Base-by-base conservation (phyloP, 1,139 yeast species). In the Hyphopichia fennica region DNA sequence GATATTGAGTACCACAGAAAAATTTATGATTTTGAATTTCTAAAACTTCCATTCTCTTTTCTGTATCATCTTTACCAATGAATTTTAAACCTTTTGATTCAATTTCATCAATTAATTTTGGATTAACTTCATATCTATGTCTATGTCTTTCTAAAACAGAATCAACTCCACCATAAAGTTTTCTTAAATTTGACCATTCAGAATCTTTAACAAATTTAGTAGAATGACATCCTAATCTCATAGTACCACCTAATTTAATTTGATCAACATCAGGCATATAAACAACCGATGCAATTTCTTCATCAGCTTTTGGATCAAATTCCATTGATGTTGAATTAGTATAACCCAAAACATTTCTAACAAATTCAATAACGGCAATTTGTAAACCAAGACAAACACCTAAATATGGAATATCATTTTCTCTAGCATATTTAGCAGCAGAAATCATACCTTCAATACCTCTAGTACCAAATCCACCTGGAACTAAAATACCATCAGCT, bases 211-310 rank as follows among this genome's bases (percentile, higher is more conserved):
- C 85, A 76, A 95, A 95, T 54, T 78, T 80, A 38, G 98, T 89
- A 52, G 91, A 82, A 67, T 96, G 89, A 51, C 89, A 77, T 57
- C 99, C 99, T 55, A 95, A 79, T 75, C 99, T 84, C 99, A 95
- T 95, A 43, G 98, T 93, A 56, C 99, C 99, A 50, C 99, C 99
- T 72, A 95, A 80, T 63, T 89, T 90, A 52, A 87, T 83, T 73
- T 90, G 95, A 68, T 90, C 96, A 48, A 93, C 91, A 67, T 95
- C 99, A 38, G 99, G 99, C 99, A 95, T 95, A 74, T 88, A 93
- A 40, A 95, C 90, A 48, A 95, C 95, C 39, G 91, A 82, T 34
- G 95, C 89, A 35, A 77, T 75, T 8, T 74, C 82, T 52, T 87
- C 89, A 29, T 74, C 67, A 41, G 80, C 65, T 27, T 75, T 67